These are phyloP conservation scores for Hirschfeldia incana DNA, from an alignment of 345 rosid species.

Conservation along the genomic window DNA sequence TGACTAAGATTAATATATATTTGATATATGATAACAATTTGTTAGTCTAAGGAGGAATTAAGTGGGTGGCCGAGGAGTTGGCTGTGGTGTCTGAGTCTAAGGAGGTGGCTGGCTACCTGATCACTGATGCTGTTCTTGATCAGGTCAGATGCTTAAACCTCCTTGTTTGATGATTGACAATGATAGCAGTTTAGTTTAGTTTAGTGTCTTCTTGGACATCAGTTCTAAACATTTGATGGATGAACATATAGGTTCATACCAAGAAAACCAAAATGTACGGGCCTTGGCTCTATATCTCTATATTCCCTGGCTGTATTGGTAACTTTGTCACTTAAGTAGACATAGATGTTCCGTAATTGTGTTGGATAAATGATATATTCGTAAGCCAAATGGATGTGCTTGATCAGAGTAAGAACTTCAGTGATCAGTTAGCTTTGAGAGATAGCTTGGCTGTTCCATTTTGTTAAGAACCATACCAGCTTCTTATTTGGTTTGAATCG, in stretches of 20 bases:
- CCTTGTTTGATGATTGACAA: background rate
- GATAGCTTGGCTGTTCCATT: background rate
- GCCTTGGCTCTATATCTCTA: background rate
- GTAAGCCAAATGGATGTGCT: background rate
- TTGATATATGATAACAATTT: too few relatives aligned
- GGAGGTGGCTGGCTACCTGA: slow-evolving; percentile 91
- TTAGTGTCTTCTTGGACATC: background rate
- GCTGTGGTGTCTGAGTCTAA: slow-evolving; percentile 79
- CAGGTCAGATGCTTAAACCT: slow-evolving; percentile 55
- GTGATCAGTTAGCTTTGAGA: too few relatives aligned
- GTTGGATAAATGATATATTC: background rate
- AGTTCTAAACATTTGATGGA: background rate
- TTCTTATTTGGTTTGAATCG: background rate
- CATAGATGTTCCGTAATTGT: background rate
- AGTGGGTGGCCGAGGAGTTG: slow-evolving; percentile 79
- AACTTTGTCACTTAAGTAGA: background rate
- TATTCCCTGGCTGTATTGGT: background rate
- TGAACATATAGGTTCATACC: slow-evolving; percentile 2
- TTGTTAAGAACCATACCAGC: background rate
- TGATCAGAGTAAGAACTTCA: too few relatives aligned
- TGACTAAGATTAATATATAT: too few relatives aligned
- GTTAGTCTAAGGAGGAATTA: background rate
- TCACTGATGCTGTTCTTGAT: slow-evolving; percentile 84
- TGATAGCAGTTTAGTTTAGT: background rate
- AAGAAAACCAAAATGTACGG: background rate